Conservation (phyloP, 768 basidiomycete species). For the Serendipita sp. region DNA sequence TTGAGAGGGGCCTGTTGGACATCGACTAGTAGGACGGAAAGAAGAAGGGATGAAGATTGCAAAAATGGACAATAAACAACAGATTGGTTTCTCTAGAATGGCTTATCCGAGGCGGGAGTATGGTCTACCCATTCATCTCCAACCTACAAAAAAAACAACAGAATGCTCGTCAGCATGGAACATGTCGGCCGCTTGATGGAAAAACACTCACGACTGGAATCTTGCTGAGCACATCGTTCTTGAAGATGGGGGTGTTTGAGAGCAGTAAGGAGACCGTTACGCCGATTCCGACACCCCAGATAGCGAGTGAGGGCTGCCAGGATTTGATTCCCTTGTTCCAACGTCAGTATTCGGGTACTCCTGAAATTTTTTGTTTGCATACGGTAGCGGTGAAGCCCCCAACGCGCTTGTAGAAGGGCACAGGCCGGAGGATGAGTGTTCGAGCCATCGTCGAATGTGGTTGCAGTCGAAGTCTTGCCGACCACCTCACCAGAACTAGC, state of each 20-base stretch:
- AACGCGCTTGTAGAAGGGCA: background rate
- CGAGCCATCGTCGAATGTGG: constrained; percentile 5
- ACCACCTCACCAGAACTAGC: too few relatives aligned
- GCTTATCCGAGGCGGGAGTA: constrained; percentile 68
- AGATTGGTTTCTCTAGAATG: constrained; percentile 37
- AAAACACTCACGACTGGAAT: constrained; percentile 48
- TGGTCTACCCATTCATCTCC: constrained; percentile 62
- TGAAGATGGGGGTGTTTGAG: constrained; percentile 75
- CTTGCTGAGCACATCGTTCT: constrained; percentile 55
- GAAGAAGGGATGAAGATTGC: background rate
- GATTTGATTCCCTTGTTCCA: constrained; percentile 20
- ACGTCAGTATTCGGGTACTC: background rate
- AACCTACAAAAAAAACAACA: constrained; percentile 36
- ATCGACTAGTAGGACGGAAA: background rate
- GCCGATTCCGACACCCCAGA: constrained; percentile 63
- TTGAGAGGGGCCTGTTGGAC: too few relatives aligned
- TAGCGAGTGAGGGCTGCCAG: constrained; percentile 44
- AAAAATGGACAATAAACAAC: too few relatives aligned
- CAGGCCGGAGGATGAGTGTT: background rate
- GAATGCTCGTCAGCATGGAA: background rate
- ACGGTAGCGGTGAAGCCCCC: background rate
- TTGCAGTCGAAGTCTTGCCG: background rate
- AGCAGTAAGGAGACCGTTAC: constrained; percentile 46
- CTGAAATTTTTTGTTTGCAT: background rate
- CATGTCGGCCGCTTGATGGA: background rate